phyloP scores from a whole-genome alignment of 2,329 filamentous ascomycete genomes.

The Elsinoe australis region DNA sequence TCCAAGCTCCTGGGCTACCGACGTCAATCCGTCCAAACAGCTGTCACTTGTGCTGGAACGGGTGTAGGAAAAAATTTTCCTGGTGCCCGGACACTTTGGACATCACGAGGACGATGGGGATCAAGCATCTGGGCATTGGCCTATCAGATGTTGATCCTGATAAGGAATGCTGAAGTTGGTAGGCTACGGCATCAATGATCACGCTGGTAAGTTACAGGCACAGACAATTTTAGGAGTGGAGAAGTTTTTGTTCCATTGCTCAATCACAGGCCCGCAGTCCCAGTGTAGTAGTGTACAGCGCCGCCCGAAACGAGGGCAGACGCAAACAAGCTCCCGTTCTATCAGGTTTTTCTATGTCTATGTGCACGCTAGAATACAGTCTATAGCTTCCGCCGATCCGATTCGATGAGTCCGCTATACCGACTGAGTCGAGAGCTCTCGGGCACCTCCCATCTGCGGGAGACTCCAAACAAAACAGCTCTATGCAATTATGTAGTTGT shows the following conservation, averaged over 20 bases:
- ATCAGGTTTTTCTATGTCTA: constrained; percentile 9
- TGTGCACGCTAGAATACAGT: constrained; percentile 14
- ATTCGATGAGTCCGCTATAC: too few species aligned
- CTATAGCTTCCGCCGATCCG: too few species aligned
- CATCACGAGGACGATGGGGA: too few species aligned
- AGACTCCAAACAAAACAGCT: too few species aligned
- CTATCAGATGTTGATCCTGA: too few species aligned
- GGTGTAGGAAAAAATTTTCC: not conserved
- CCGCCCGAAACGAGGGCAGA: not conserved
- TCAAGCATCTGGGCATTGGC: too few species aligned
- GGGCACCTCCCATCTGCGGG: too few species aligned
- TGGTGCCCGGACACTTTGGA: not conserved
- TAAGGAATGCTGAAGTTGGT: too few species aligned
- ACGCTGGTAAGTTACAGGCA: too few species aligned
- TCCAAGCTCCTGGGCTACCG: not conserved
- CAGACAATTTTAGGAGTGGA: constrained; percentile 8
- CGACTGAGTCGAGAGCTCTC: too few species aligned
- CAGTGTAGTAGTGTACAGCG: constrained; percentile 9
- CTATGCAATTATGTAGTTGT: too few species aligned
- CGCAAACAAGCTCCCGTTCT: not conserved
- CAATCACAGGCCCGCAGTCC: not conserved
- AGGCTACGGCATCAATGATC: too few species aligned
- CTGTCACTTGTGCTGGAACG: not conserved
- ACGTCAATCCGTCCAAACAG: not conserved
- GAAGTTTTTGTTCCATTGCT: constrained; percentile 6